Evolutionary conservation across 169 alveolate genomes (phyloP).

Genomic region (Eimeria praecox): DNA sequence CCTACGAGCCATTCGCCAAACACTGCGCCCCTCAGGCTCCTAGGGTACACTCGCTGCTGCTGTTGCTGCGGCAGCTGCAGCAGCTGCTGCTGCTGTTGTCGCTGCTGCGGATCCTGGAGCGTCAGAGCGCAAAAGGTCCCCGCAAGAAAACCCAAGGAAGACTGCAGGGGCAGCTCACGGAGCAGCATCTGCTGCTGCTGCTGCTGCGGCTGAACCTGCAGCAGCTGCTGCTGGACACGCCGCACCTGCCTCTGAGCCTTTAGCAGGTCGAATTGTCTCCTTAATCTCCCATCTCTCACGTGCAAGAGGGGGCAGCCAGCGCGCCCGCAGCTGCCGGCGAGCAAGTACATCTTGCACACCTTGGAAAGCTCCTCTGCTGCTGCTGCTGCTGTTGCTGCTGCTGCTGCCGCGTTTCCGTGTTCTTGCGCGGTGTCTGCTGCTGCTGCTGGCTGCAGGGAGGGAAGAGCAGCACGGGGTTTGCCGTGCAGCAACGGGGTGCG

Average conservation of each 20-base stretch:
- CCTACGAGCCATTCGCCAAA: slow-evolving; percentile 52
- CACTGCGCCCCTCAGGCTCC: slow-evolving; percentile 40
- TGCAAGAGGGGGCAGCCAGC: slow-evolving; percentile 58
- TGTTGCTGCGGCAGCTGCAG: slow-evolving; percentile 45
- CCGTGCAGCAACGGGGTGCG: slow-evolving; percentile 41
- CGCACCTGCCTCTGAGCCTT: slow-evolving; percentile 63
- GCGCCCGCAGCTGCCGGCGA: slow-evolving; percentile 55
- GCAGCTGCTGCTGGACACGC: slow-evolving; percentile 67
- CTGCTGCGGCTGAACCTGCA: neutral
- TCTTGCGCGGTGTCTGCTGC: neutral
- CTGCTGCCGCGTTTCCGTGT: neutral
- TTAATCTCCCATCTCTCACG: slow-evolving; percentile 33
- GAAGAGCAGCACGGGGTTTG: slow-evolving; percentile 5
- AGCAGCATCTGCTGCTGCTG: neutral
- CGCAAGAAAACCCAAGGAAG: neutral
- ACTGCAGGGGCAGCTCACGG: slow-evolving; percentile 1
- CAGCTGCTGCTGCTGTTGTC: slow-evolving; percentile 58
- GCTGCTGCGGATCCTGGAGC: slow-evolving; percentile 43
- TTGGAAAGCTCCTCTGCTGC: neutral
- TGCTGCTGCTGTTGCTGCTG: slow-evolving; percentile 6
- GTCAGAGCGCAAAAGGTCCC: slow-evolving; percentile 28
- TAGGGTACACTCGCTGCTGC: slow-evolving; percentile 55
- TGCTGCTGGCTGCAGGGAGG: neutral
- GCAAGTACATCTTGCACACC: slow-evolving; percentile 36
- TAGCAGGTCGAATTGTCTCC: slow-evolving; percentile 62